Evolutionary conservation across 495 filamentous ascomycete species (phyloP).

Genomic region (Podospora sp.): DNA sequence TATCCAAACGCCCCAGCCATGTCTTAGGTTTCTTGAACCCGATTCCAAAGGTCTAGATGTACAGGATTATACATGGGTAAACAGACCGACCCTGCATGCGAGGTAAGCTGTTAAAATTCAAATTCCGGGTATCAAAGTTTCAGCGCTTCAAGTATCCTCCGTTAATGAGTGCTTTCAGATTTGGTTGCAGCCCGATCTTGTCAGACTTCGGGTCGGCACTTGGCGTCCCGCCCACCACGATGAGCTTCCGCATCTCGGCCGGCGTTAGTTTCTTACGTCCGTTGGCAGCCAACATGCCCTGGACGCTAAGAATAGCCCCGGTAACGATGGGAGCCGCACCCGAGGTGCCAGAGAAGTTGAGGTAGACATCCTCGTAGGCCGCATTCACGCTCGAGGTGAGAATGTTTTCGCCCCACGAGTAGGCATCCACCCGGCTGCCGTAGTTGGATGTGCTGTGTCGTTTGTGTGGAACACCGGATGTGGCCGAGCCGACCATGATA

Average conservation of each 20-base stretch:
- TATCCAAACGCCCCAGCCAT: no score
- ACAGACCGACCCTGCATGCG: no score
- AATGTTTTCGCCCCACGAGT: conserved; percentile 24
- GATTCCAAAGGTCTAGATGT: no score
- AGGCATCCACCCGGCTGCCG: conserved; percentile 26
- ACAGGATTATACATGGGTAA: no score
- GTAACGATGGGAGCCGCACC: conserved; percentile 24
- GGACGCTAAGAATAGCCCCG: conserved; percentile 20
- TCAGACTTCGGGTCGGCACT: not conserved
- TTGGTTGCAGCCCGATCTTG: conserved; percentile 11
- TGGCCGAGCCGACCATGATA: conserved; percentile 24
- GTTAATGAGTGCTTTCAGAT: conserved; percentile 17
- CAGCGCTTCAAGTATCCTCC: conserved; percentile 6
- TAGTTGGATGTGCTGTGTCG: conserved; percentile 14
- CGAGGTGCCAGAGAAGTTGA: conserved; percentile 24
- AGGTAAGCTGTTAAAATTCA: no score
- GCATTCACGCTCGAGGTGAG: conserved; percentile 14
- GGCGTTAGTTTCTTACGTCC: conserved; percentile 18
- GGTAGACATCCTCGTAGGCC: conserved; percentile 5
- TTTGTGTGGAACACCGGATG: not conserved
- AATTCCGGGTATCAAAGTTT: not conserved
- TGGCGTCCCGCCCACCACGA: conserved; percentile 13
- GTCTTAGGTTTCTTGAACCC: no score
- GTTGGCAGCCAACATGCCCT: conserved; percentile 18
- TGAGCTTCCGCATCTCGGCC: conserved; percentile 11